Base-by-base conservation (phyloP, 495 filamentous ascomycete species). In the Xylaria grammica region DNA sequence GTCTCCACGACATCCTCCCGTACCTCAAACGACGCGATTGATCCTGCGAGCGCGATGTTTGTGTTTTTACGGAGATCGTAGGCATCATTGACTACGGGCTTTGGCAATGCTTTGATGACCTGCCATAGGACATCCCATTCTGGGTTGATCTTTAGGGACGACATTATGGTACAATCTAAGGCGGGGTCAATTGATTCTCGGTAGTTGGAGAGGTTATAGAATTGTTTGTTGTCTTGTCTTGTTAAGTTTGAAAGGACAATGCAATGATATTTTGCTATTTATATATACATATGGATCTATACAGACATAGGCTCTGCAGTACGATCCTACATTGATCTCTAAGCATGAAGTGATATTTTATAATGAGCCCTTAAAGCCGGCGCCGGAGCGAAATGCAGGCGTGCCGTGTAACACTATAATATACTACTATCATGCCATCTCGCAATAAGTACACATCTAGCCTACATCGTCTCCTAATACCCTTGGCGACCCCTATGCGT, bases 1-100 rank as follows among this genome's bases (percentile, higher is more conserved):
- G 63, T 69, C 40, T 74, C 67, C 32, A 51, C 27, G 49, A 74
- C 56, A 3, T 61, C 60, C 48, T 57, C 30, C 8, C 51, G 44
- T 19, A 54, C 60, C 19, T 54, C 62, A 13, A 69, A n/a, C 11
- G 9, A 4, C 15, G 40, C 30, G 19, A 51, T 42, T 3, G 62
- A 22, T 10, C 44, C 48, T 4, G 26, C 13, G 40, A 67, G 34
- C 7, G 26, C 24, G 7, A 46, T 56, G 15, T 64, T 56, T 38
- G 62, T 42, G 19, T 38, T 0, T 7, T 30, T 17, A 29, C 63
- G 67, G 20, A 66, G 42, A 13, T 50, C 32, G 30, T 10, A 26
- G 44, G 49, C 60, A 19, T 60, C 60, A 15, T 29, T 54, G 20
- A 65, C 30, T 0, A 50, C 55, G 20, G 63, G 60, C 24, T 51